Conservation (phyloP, 257 asterid genomes). For the Solanum gandarillasii region DNA sequence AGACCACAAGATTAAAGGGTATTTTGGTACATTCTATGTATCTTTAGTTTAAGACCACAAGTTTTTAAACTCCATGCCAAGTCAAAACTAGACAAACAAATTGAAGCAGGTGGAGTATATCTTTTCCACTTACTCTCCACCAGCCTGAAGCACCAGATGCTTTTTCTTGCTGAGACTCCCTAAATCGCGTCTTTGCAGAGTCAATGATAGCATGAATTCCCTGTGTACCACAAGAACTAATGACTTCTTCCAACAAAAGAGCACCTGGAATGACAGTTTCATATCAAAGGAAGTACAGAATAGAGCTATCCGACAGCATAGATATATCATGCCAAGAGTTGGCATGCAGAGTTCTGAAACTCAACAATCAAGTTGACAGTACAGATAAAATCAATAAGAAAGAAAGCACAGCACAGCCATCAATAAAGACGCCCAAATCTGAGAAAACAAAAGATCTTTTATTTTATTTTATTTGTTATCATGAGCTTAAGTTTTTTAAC, state of each 20-base stretch:
- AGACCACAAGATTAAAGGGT: not conserved
- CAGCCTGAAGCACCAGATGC: constrained; percentile 59
- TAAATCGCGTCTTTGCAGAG: constrained; percentile 64
- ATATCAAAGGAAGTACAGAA: not conserved
- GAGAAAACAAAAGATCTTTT: not conserved
- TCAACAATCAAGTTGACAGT: not conserved
- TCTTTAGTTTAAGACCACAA: not conserved
- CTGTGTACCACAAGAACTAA: constrained; percentile 48
- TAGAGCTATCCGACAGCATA: not conserved
- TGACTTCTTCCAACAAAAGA: constrained; percentile 74
- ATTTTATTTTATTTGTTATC: not conserved
- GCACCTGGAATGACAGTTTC: constrained; percentile 43
- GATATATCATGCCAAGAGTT: not conserved
- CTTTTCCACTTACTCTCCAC: constrained; percentile 83
- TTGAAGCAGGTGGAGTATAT: not conserved
- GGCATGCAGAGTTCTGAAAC: not conserved
- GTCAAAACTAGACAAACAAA: not conserved
- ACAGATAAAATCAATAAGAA: not conserved
- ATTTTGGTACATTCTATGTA: not conserved
- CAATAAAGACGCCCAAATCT: not conserved
- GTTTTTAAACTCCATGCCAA: not conserved
- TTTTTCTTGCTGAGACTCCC: constrained; percentile 75
- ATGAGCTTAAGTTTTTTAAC: not conserved
- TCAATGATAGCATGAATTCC: constrained; percentile 79
- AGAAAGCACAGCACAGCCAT: not conserved